Evolutionary conservation across 2,329 filamentous ascomycete genomes (phyloP).

Genomic region (Samsoniella hepiali): DNA sequence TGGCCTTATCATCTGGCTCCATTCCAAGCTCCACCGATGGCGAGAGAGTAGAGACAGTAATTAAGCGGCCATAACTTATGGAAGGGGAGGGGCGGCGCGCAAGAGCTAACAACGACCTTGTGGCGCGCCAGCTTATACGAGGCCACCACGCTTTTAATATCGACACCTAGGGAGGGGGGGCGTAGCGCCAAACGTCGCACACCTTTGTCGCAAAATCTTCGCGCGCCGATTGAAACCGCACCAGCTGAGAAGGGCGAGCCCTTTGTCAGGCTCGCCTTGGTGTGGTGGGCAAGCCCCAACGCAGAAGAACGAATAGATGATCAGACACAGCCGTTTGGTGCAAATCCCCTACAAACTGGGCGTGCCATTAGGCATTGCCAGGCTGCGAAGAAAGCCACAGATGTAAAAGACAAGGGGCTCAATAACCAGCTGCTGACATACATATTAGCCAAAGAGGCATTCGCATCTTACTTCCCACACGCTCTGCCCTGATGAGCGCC

Average conservation of each 20-base stretch:
- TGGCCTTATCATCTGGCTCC: constrained; percentile 4
- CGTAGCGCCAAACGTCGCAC: neutral
- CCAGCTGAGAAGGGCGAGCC: neutral
- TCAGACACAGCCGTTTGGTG: constrained; percentile 8
- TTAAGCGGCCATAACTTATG: neutral
- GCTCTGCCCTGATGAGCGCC: neutral
- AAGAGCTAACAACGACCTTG: neutral
- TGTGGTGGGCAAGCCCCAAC: neutral
- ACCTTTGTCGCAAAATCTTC: neutral
- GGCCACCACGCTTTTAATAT: neutral
- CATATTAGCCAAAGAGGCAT: neutral
- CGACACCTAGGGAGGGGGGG: constrained; percentile 1
- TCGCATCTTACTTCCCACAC: too few species aligned
- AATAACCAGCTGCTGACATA: neutral
- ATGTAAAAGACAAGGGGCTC: neutral
- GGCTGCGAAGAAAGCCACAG: neutral
- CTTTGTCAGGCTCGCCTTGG: constrained; percentile 10
- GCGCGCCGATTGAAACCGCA: neutral
- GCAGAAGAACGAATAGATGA: neutral
- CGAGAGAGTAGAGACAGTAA: constrained; percentile 14
- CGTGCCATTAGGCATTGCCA: neutral
- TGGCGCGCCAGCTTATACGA: constrained; percentile 8
- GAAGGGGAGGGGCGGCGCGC: neutral
- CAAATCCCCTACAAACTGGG: neutral
- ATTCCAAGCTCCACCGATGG: constrained; percentile 10